Conservation (phyloP, 768 basidiomycete genomes). For the Pisolithus orientalis region DNA sequence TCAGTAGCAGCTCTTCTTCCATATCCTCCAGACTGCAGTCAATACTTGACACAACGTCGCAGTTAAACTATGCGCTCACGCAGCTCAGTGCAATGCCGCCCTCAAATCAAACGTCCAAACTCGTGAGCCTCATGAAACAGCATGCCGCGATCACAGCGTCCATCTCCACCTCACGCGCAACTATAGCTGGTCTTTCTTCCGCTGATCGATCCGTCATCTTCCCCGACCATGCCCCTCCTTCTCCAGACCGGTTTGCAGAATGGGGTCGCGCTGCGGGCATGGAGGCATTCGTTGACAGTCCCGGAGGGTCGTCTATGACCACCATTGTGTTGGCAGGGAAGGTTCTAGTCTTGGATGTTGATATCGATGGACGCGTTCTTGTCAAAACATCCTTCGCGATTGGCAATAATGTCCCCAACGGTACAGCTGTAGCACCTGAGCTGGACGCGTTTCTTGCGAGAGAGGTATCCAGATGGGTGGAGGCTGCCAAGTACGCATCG, state of each 20-base stretch:
- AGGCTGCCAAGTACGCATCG: slow-evolving; percentile 33
- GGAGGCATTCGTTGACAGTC: slow-evolving; percentile 67
- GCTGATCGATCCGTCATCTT: slow-evolving; percentile 17
- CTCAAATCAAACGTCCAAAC: slow-evolving; percentile 55
- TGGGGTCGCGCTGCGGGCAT: slow-evolving; percentile 65
- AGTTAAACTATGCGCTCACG: slow-evolving; percentile 47
- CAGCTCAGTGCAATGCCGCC: slow-evolving; percentile 38
- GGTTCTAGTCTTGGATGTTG: slow-evolving; percentile 74
- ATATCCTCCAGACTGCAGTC: slow-evolving; percentile 37
- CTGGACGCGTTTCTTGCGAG: slow-evolving; percentile 59
- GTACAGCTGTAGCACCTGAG: slow-evolving; percentile 34
- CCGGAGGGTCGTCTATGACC: slow-evolving; percentile 33
- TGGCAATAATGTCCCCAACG: slow-evolving; percentile 37
- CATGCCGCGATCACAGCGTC: slow-evolving; percentile 39
- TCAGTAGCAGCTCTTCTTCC: slow-evolving; percentile 14
- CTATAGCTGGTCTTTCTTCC: slow-evolving; percentile 15
- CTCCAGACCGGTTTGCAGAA: slow-evolving; percentile 39
- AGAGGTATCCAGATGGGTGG: slow-evolving; percentile 50
- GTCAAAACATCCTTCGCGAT: slow-evolving; percentile 75
- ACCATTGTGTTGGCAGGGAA: slow-evolving; percentile 69
- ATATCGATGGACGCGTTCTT: slow-evolving; percentile 42
- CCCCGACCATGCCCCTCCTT: slow-evolving; percentile 23
- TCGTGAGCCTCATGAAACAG: slow-evolving; percentile 63
- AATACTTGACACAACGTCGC: slow-evolving; percentile 44
- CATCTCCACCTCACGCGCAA: slow-evolving; percentile 19